phyloP scores from a whole-genome alignment of 768 basidiomycete species.

The Boletus fagicola region DNA sequence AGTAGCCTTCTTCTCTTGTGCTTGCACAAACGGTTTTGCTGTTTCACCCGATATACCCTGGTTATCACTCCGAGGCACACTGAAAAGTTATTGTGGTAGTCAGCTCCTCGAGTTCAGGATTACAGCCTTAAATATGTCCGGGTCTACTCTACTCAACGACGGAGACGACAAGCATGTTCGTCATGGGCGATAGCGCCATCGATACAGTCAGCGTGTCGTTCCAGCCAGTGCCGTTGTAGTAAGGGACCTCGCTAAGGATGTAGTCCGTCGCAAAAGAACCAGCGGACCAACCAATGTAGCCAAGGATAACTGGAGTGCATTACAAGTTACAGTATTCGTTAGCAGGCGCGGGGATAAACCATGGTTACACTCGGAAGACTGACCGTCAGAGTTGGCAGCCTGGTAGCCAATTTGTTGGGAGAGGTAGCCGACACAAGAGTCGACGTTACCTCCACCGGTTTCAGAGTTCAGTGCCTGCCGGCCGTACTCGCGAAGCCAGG shows the following conservation, averaged over 20 bases:
- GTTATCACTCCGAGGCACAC: too few relatives aligned
- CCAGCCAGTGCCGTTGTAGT: conserved; percentile 32
- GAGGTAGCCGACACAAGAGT: conserved; percentile 44
- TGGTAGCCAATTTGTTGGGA: conserved; percentile 48
- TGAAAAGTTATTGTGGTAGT: too few relatives aligned
- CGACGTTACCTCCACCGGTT: conserved; percentile 56
- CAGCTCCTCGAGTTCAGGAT: neutral
- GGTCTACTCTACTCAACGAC: conserved; percentile 2
- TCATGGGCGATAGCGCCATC: conserved; percentile 28
- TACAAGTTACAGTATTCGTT: neutral
- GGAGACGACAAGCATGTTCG: conserved; percentile 11
- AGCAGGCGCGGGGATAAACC: neutral
- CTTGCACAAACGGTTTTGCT: too few relatives aligned
- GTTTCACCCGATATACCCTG: too few relatives aligned
- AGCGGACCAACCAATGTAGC: conserved; percentile 59
- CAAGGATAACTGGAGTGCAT: conserved; percentile 41
- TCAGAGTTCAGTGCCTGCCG: conserved; percentile 60
- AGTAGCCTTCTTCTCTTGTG: too few relatives aligned
- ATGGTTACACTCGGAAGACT: conserved; percentile 5
- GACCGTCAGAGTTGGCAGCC: conserved; percentile 49
- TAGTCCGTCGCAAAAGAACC: conserved; percentile 48
- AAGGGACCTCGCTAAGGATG: conserved; percentile 36
- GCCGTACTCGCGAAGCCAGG: conserved; percentile 48
- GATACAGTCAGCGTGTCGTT: conserved; percentile 38
- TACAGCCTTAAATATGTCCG: neutral